These are phyloP conservation scores for Yarrowia galli DNA, from an alignment of 1,139 yeast species.

Conservation along the genomic window DNA sequence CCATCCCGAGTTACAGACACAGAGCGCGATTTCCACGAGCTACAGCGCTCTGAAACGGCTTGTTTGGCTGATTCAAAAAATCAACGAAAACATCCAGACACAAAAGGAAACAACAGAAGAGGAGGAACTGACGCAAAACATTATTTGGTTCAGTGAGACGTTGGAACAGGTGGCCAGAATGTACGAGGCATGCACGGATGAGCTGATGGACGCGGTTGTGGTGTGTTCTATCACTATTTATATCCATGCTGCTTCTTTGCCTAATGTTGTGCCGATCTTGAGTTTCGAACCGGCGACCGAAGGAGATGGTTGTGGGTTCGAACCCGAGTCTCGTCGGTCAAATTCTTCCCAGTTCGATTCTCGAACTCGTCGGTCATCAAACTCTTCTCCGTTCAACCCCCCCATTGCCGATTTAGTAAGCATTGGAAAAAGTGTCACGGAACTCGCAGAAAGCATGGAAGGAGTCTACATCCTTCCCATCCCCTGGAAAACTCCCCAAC, in stretches of 20 bases:
- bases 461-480: neutral
- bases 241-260: constrained; percentile 1
- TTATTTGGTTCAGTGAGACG: constrained; percentile 4
- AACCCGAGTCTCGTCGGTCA: too few species aligned
- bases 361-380: too few species aligned
- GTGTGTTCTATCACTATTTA: constrained; percentile 9
- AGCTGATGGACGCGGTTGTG: constrained; percentile 8
- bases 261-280: constrained; percentile 2
- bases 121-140: constrained; percentile 3
- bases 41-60: constrained; percentile 5
- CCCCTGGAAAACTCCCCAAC: neutral
- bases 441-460: constrained; percentile 2
- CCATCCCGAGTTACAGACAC: constrained; percentile 2
- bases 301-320: too few species aligned
- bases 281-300: too few species aligned
- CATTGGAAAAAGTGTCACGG: constrained; percentile 10
- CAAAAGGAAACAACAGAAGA: too few species aligned
- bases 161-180: constrained; percentile 9
- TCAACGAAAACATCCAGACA: neutral
- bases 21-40: constrained; percentile 3
- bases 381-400: too few species aligned
- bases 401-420: constrained; percentile 1
- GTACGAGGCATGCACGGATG: constrained; percentile 6
- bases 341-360: too few species aligned
- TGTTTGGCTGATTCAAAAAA: constrained; percentile 4